Evolutionary conservation across 495 filamentous ascomycete species (phyloP).

Genomic region (Aspergillus steynii): DNA sequence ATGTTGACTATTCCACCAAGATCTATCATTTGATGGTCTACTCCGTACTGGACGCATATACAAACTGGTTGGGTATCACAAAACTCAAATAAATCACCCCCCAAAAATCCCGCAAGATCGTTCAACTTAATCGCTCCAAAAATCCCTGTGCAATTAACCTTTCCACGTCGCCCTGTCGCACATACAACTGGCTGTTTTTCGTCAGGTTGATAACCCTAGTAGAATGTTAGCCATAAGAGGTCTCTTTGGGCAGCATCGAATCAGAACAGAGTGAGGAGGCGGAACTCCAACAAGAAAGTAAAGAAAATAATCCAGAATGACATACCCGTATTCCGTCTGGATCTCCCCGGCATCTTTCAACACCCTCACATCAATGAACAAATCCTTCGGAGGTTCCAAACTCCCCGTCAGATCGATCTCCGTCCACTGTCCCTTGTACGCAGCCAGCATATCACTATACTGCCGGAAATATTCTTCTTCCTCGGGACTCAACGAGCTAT

Average conservation of each 20-base stretch:
- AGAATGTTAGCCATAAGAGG: slow-evolving; percentile 10
- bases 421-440: slow-evolving; percentile 98
- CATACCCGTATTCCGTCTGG: slow-evolving; percentile 98
- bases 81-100: neutral
- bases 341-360: slow-evolving; percentile 98
- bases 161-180: slow-evolving; percentile 95
- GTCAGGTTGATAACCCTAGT: slow-evolving; percentile 88
- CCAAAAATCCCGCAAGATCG: neutral
- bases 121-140: slow-evolving; percentile 84
- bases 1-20: neutral
- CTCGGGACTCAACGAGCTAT: slow-evolving; percentile 89
- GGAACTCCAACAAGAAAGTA: slow-evolving; percentile 4
- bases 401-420: slow-evolving; percentile 96
- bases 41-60: neutral
- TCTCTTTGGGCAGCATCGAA: neutral
- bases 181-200: slow-evolving; percentile 97
- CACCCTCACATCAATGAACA: slow-evolving; percentile 97
- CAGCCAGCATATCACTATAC: slow-evolving; percentile 88
- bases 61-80: slow-evolving; percentile 2
- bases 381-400: slow-evolving; percentile 88
- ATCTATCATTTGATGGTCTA: neutral
- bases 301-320: slow-evolving; percentile 15
- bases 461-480: slow-evolving; percentile 95
- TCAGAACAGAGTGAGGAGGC: neutral
- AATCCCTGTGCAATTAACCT: slow-evolving; percentile 95